A percentile compares a stretch with the other conserved stretches of the same genome.
Evolutionary conservation across 768 basidiomycete species (phyloP).

Genomic region (Strobilomyces confusus): DNA sequence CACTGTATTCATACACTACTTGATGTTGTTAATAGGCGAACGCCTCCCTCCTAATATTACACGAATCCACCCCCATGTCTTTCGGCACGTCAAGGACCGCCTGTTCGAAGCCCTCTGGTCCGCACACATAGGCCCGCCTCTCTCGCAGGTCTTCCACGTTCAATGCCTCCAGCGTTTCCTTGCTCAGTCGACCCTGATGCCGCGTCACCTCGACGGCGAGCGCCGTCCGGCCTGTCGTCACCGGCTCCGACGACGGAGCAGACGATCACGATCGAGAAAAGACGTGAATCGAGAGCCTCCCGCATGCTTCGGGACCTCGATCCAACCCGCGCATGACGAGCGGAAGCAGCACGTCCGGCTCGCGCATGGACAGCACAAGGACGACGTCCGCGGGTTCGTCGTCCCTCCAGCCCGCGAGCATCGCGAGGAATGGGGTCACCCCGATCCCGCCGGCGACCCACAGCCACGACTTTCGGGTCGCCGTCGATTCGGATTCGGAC

Average conservation of each 20-base stretch:
- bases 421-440: slow-evolving; percentile 59
- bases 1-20: too few species aligned
- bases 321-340: slow-evolving; percentile 25
- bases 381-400: slow-evolving; percentile 26
- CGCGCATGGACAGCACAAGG: slow-evolving; percentile 49
- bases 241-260: neutral
- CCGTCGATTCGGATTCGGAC: neutral
- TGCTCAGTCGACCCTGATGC: slow-evolving; percentile 22
- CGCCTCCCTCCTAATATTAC: slow-evolving; percentile 35
- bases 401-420: slow-evolving; percentile 35
- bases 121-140: slow-evolving; percentile 46
- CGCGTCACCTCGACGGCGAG: slow-evolving; percentile 11
- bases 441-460: slow-evolving; percentile 67
- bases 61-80: slow-evolving; percentile 33
- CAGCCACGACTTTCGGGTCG: slow-evolving; percentile 30
- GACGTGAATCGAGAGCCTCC: slow-evolving; percentile 36
- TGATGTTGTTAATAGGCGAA: too few species aligned
- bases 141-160: slow-evolving; percentile 13
- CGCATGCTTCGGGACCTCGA: neutral
- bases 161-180: slow-evolving; percentile 5
- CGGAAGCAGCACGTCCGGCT: slow-evolving; percentile 47
- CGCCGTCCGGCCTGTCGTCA: slow-evolving; percentile 9
- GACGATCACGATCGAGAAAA: slow-evolving; percentile 26
- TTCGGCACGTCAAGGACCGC: slow-evolving; percentile 32
- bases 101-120: slow-evolving; percentile 45